phyloP scores from a whole-genome alignment of 345 rosid species.

The Pistacia vera region DNA sequence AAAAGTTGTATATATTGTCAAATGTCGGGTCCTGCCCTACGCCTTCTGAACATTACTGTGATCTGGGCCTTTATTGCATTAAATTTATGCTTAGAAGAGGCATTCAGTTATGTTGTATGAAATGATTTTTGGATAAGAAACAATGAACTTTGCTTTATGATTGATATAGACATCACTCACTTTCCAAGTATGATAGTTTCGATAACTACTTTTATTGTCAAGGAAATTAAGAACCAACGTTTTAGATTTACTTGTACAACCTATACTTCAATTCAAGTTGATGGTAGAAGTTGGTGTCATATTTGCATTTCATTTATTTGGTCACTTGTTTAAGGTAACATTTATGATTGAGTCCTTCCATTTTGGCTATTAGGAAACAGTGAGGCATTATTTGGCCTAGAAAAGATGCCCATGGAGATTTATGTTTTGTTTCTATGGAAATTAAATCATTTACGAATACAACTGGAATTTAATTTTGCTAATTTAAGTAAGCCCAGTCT shows the following conservation, averaged over 20 bases:
- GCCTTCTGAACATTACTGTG: not conserved
- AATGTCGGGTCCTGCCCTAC: not conserved
- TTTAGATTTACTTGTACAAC: not conserved
- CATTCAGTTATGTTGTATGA: not conserved
- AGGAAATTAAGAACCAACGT: not conserved
- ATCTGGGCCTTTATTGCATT: not conserved
- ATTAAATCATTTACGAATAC: not conserved
- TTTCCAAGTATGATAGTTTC: not conserved
- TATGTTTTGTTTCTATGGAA: not conserved
- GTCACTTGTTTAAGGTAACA: not conserved
- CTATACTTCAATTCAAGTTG: not conserved
- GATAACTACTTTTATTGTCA: not conserved
- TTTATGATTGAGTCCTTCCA: not conserved
- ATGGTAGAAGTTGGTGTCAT: too few species aligned
- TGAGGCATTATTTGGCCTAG: not conserved
- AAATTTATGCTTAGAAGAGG: slow-evolving; percentile 5
- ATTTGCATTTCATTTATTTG: not conserved
- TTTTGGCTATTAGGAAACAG: not conserved
- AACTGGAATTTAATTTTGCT: not conserved
- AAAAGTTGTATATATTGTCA: not conserved
- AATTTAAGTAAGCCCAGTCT: not conserved
- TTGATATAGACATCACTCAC: not conserved
- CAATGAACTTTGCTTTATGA: not conserved
- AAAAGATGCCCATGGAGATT: not conserved
- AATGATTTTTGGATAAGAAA: not conserved